Percentiles rank a stretch among this genome's conserved stretches.
Conservation (phyloP, 257 asterid genomes). For the Solanum medicagineum region DNA sequence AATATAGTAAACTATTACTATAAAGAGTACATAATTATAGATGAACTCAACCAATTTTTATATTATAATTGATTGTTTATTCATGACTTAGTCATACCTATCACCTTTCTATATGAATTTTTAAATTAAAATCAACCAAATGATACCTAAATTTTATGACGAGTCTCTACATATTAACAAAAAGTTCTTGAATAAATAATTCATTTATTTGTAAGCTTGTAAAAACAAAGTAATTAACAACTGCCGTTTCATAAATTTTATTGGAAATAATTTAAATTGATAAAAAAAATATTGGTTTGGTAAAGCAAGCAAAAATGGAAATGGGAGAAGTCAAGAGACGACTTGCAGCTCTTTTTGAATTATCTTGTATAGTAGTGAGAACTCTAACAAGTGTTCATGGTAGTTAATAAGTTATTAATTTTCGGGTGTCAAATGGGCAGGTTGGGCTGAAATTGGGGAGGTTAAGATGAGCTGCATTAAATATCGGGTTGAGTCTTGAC, state of each 20-base stretch:
- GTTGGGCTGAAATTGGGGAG: no score
- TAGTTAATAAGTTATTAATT: no score
- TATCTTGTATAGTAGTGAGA: not conserved
- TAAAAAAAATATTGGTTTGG: not conserved
- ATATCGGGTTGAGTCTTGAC: no score
- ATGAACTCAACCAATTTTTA: not conserved
- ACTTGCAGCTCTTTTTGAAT: not conserved
- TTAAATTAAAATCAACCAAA: not conserved
- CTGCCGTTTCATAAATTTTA: not conserved
- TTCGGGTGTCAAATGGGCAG: no score
- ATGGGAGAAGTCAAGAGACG: not conserved
- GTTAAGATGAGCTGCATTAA: no score
- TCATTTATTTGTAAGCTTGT: not conserved
- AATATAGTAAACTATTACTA: no score
- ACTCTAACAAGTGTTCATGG: not conserved
- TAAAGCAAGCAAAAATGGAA: not conserved
- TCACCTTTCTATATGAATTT: not conserved
- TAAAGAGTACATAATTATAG: not conserved
- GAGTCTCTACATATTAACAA: no score
- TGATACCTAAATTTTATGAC: not conserved
- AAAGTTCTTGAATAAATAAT: not conserved
- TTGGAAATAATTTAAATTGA: not conserved
- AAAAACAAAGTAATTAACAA: not conserved
- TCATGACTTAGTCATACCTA: not conserved
- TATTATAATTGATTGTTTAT: not conserved